A percentile compares a stretch with the other conserved stretches of the same genome.
These are phyloP conservation scores for Jacaranda mimosifolia DNA, from an alignment of 257 asterid species.

Conservation along the genomic window DNA sequence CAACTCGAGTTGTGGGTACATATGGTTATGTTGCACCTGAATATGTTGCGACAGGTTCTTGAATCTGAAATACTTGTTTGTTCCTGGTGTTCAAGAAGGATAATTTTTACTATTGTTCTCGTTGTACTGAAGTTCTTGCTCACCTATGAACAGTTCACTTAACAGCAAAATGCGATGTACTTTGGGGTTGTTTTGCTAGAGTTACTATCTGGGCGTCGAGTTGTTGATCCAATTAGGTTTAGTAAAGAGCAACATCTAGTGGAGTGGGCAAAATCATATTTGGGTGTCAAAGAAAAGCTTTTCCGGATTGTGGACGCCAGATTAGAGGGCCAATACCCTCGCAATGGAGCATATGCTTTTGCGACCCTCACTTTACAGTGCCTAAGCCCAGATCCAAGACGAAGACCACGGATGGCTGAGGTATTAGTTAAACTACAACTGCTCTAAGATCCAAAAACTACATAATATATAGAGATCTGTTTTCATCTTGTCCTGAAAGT, in stretches of 20 bases:
- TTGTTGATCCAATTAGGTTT: background rate
- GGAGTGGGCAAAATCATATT: slow-evolving; percentile 23
- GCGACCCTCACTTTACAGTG: slow-evolving; percentile 31
- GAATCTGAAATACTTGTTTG: background rate
- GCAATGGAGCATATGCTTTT: background rate
- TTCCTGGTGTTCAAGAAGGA: background rate
- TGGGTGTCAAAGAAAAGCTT: slow-evolving; percentile 13
- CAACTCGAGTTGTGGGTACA: slow-evolving; percentile 61
- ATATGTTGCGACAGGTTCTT: slow-evolving; percentile 28
- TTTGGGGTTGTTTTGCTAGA: slow-evolving; percentile 41
- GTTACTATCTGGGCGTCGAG: slow-evolving; percentile 28
- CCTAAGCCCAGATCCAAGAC: background rate
- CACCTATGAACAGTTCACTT: slow-evolving; percentile 22
- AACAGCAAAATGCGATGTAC: slow-evolving; percentile 27
- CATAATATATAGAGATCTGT: background rate
- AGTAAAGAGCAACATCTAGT: background rate
- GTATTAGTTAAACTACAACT: slow-evolving; percentile 27
- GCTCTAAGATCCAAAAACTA: background rate
- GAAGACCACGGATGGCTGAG: slow-evolving; percentile 35
- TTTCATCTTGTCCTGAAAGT: background rate
- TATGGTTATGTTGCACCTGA: slow-evolving; percentile 47
- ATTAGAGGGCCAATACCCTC: slow-evolving; percentile 24
- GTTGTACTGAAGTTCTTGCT: background rate
- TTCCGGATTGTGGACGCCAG: slow-evolving; percentile 21
- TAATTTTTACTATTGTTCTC: background rate